Evolutionary conservation across 2,329 filamentous ascomycete genomes (phyloP).

Genomic region (Geoglossum cookeanum): DNA sequence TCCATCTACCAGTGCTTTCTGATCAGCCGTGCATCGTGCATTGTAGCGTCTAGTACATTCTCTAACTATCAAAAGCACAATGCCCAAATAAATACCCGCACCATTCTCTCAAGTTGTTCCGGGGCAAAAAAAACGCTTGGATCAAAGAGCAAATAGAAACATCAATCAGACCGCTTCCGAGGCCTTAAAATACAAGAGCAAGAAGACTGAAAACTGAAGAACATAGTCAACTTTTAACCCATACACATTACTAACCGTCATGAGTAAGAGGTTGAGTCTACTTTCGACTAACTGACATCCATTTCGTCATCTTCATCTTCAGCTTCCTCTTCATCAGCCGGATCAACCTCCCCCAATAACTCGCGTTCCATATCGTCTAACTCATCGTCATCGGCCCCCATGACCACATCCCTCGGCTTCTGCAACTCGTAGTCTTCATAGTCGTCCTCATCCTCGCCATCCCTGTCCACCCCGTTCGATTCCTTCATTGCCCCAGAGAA

Average conservation of each 20-base stretch:
- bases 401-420: not conserved
- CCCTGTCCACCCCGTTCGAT: not conserved
- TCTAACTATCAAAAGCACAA: too few species aligned
- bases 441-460: slow-evolving; percentile 8
- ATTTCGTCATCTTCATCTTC: slow-evolving; percentile 9
- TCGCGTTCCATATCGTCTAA: slow-evolving; percentile 21
- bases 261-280: not conserved
- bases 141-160: too few species aligned
- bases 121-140: too few species aligned
- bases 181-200: too few species aligned
- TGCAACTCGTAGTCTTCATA: slow-evolving; percentile 3
- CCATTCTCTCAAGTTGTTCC: not conserved
- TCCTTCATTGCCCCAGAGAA: slow-evolving; percentile 3
- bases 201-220: not conserved
- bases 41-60: too few species aligned
- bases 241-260: not conserved
- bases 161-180: too few species aligned
- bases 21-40: too few species aligned
- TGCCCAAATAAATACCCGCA: too few species aligned
- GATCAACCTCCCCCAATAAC: slow-evolving; percentile 19
- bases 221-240: not conserved
- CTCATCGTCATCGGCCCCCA: slow-evolving; percentile 10
- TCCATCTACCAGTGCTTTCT: too few species aligned
- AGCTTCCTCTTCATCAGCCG: slow-evolving; percentile 8
- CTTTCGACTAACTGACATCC: not conserved